A percentile compares a stretch with the other conserved stretches of the same genome.
These are phyloP conservation scores for Trichoderma gamsii DNA, from an alignment of 495 filamentous ascomycete genomes.

Conservation along the genomic window DNA sequence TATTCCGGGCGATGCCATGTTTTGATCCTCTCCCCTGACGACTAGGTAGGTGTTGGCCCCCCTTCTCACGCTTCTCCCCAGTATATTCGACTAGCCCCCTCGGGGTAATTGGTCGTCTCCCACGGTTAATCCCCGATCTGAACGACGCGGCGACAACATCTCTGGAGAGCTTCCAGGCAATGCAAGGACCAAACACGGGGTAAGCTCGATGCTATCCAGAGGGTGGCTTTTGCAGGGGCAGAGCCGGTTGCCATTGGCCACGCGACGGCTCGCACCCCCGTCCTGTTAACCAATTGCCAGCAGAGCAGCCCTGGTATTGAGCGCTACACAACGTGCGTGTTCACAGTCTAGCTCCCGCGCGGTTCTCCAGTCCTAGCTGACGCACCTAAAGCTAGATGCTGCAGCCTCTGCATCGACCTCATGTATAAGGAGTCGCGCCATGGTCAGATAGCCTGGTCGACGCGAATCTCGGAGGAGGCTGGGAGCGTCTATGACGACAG, in stretches of 20 bases:
- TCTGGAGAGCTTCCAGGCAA: neutral
- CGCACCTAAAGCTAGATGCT: slow-evolving; percentile 1
- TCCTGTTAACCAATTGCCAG: neutral
- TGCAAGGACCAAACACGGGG: slow-evolving; percentile 1
- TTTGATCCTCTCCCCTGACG: neutral
- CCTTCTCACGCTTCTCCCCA: neutral
- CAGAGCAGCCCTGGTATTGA: neutral
- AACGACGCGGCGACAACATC: neutral
- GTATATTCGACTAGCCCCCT: neutral
- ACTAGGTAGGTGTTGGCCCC: neutral
- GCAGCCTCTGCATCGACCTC: slow-evolving; percentile 1
- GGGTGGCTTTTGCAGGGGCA: neutral
- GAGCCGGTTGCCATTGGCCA: slow-evolving; percentile 2
- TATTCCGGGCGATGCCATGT: neutral
- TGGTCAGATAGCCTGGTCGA: neutral
- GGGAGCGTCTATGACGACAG: neutral
- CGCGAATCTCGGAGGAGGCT: neutral
- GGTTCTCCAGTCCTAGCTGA: slow-evolving; percentile 8
- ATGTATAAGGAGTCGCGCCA: neutral
- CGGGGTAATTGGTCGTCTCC: neutral
- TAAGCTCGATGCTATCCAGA: neutral
- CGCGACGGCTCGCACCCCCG: neutral
- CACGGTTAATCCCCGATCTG: neutral
- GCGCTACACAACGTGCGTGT: slow-evolving; percentile 6
- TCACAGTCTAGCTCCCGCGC: neutral